These are phyloP conservation scores for Corinectria fuckeliana DNA, from an alignment of 2,329 filamentous ascomycete species.

Conservation along the genomic window DNA sequence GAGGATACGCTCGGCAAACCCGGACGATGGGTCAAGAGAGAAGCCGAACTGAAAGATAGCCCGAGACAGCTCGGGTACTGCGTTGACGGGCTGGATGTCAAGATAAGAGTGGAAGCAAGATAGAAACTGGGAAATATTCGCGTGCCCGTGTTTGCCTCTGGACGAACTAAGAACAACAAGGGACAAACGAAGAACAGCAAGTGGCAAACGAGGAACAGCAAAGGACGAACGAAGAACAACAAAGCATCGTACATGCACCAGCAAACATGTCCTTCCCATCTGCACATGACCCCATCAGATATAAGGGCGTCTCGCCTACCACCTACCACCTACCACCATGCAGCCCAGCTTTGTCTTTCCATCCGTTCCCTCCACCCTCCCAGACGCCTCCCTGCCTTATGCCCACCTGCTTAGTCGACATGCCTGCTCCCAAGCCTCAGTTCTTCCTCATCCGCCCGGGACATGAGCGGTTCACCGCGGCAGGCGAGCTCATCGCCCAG, in stretches of 20 bases:
- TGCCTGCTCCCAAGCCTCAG: conserved; percentile 33
- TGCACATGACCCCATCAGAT: neutral
- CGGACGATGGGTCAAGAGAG: conserved; percentile 74
- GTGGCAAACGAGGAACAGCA: neutral
- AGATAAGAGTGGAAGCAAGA: conserved; percentile 70
- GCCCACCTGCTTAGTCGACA: conserved; percentile 7
- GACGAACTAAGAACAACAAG: neutral
- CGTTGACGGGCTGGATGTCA: conserved; percentile 75
- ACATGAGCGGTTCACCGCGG: conserved; percentile 29
- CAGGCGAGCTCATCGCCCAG: conserved; percentile 29
- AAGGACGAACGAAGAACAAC: neutral
- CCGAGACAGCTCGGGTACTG: conserved; percentile 84
- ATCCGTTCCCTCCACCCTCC: neutral
- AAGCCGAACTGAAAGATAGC: conserved; percentile 80
- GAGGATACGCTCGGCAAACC: conserved; percentile 41
- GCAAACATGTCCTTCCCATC: neutral
- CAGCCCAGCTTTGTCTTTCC: neutral
- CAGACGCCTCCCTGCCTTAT: neutral
- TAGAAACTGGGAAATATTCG: conserved; percentile 25
- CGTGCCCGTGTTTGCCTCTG: conserved; percentile 9
- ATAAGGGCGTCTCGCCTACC: neutral
- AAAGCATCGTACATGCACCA: neutral
- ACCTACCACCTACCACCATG: neutral
- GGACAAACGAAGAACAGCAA: neutral
- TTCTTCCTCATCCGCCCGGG: conserved; percentile 54